Conservation (phyloP, 805 yeast genomes). For the Yamadazyma insecticola region DNA sequence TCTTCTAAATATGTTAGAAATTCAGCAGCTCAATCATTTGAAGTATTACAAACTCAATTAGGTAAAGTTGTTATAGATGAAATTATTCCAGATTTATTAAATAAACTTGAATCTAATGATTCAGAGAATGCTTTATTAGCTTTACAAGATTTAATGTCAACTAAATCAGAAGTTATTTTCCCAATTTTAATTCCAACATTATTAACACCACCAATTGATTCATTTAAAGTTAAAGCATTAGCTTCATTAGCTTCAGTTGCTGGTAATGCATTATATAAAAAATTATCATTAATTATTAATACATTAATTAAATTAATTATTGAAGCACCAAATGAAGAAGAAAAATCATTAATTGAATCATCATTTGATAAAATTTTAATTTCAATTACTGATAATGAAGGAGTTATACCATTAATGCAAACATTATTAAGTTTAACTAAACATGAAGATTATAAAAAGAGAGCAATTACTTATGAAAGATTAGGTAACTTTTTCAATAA, state of each 20-base stretch:
- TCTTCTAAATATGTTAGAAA: conserved; percentile 69
- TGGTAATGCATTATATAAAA: conserved; percentile 71
- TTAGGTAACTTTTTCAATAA: conserved; percentile 67
- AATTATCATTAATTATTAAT: conserved; percentile 69
- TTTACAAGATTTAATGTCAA: conserved; percentile 85
- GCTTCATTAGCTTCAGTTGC: conserved; percentile 88
- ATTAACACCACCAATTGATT: conserved; percentile 74
- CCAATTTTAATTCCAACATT: conserved; percentile 87
- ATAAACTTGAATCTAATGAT: conserved; percentile 50
- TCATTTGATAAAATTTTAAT: conserved; percentile 68
- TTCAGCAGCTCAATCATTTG: conserved; percentile 90
- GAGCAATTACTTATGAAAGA: conserved; percentile 60
- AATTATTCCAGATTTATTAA: conserved; percentile 75
- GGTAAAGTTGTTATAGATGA: conserved; percentile 88
- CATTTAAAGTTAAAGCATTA: conserved; percentile 80
- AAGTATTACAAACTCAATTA: conserved; percentile 72
- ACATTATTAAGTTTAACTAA: conserved; percentile 73
- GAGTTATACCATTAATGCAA: conserved; percentile 79
- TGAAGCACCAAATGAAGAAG: conserved; percentile 31
- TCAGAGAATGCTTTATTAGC: conserved; percentile 82
- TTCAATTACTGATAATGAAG: conserved; percentile 72
- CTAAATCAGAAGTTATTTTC: conserved; percentile 86
- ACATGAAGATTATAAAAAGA: conserved; percentile 63
- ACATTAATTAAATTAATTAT: conserved; percentile 62
- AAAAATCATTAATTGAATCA: conserved; percentile 37